These are phyloP conservation scores for Auxenochlorella pyrenoidosa DNA, from an alignment of 139 green algal genomes.

Conservation along the genomic window DNA sequence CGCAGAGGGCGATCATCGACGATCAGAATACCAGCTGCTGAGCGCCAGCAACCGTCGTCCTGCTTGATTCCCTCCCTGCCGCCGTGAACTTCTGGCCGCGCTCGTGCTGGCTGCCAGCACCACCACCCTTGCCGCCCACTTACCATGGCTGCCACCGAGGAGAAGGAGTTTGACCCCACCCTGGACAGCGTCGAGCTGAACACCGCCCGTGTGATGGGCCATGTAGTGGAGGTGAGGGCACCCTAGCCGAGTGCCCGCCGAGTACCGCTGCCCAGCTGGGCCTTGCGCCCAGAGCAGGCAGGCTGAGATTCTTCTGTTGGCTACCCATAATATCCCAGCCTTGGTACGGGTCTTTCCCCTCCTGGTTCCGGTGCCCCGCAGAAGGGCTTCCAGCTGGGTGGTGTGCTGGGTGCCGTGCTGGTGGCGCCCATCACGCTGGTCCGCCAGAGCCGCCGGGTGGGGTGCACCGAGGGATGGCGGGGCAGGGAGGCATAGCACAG, in stretches of 20 bases:
- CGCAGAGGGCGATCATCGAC: no score
- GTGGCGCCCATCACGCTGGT: slow-evolving; percentile 9
- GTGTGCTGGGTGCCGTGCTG: not conserved
- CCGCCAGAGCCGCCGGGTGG: not conserved
- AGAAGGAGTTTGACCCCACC: slow-evolving; percentile 25
- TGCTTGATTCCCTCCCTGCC: not conserved
- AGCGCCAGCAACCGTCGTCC: not conserved
- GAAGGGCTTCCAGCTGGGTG: slow-evolving; percentile 39
- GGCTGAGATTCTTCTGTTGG: no score
- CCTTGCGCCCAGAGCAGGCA: no score
- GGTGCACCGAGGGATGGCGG: no score
- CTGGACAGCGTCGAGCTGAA: slow-evolving; percentile 18
- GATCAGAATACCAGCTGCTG: not conserved
- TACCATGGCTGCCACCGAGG: not conserved
- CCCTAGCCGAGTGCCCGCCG: no score
- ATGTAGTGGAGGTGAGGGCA: not conserved
- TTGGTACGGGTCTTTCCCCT: not conserved
- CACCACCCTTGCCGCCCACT: not conserved
- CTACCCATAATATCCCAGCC: not conserved
- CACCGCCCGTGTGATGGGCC: slow-evolving; percentile 3
- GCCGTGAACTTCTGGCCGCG: not conserved
- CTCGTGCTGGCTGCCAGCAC: not conserved
- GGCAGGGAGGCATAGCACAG: no score
- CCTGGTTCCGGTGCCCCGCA: not conserved
- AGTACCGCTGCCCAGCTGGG: no score